A percentile compares a stretch with the other conserved stretches of the same genome.
Evolutionary conservation across 768 basidiomycete species (phyloP).

Genomic region (Pleurotus tuoliensis): DNA sequence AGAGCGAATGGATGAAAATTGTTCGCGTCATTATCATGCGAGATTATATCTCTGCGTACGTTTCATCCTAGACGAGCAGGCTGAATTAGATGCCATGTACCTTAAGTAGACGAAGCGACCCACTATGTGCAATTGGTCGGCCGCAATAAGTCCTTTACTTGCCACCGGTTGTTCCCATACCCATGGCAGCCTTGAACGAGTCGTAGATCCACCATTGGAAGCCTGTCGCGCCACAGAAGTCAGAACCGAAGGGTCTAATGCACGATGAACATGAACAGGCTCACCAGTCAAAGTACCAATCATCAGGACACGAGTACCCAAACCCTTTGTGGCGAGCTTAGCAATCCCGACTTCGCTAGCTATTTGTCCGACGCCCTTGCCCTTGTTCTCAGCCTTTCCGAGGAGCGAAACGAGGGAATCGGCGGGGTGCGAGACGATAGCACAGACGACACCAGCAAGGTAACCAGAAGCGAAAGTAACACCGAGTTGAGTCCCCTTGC

Average conservation of each 20-base stretch:
- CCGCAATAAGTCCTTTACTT: slow-evolving; percentile 46
- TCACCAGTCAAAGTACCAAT: slow-evolving; percentile 54
- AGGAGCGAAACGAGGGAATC: slow-evolving; percentile 92
- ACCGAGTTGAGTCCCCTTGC: slow-evolving; percentile 82
- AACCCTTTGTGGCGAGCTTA: slow-evolving; percentile 76
- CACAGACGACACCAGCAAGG: slow-evolving; percentile 93
- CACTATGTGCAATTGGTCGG: not conserved
- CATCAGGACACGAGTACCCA: slow-evolving; percentile 85
- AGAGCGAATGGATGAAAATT: slow-evolving; percentile 7
- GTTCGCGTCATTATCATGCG: slow-evolving; percentile 5
- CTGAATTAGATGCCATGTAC: not conserved
- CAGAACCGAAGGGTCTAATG: not conserved
- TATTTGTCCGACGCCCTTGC: slow-evolving; percentile 71
- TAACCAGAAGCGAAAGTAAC: slow-evolving; percentile 90
- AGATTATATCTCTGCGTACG: slow-evolving; percentile 1
- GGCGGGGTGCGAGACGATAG: slow-evolving; percentile 94
- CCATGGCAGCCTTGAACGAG: slow-evolving; percentile 79
- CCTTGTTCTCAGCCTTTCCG: slow-evolving; percentile 84
- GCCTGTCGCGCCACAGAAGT: slow-evolving; percentile 45
- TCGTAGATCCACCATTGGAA: slow-evolving; percentile 97
- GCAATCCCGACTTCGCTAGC: slow-evolving; percentile 65
- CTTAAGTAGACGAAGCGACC: not conserved
- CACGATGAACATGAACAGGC: not conserved
- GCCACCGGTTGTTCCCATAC: slow-evolving; percentile 85
- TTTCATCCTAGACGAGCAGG: slow-evolving; percentile 1